A percentile compares a stretch with the other conserved stretches of the same genome.
These are phyloP conservation scores for Russula foetens DNA, from an alignment of 768 basidiomycete species.

Conservation along the genomic window DNA sequence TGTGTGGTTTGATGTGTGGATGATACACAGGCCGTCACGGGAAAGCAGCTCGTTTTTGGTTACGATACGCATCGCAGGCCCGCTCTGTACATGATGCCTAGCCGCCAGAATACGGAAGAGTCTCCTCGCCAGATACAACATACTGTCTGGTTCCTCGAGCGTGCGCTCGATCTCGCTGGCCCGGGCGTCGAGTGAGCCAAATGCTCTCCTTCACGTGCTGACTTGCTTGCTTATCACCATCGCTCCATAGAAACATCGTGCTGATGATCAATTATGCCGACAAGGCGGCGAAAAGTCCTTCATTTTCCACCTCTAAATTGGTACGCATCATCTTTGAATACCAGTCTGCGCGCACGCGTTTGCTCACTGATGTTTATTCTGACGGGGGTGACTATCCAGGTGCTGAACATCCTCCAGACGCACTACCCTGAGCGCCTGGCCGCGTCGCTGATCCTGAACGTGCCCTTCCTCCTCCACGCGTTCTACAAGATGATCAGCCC, in stretches of 20 bases:
- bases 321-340: slow-evolving; percentile 24
- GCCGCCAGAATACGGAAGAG: slow-evolving; percentile 73
- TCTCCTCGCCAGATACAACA: slow-evolving; percentile 60
- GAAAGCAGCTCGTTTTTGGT: slow-evolving; percentile 74
- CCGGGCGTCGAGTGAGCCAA: slow-evolving; percentile 68
- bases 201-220: background rate
- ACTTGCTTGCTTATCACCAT: background rate
- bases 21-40: slow-evolving; percentile 56
- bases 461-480: slow-evolving; percentile 68
- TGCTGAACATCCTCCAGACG: slow-evolving; percentile 54
- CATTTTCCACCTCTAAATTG: slow-evolving; percentile 30
- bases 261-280: slow-evolving; percentile 76
- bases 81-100: slow-evolving; percentile 57
- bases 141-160: slow-evolving; percentile 71
- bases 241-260: slow-evolving; percentile 43
- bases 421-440: slow-evolving; percentile 88
- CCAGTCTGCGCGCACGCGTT: background rate
- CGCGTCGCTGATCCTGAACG: slow-evolving; percentile 59
- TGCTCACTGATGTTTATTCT: background rate
- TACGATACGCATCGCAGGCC: slow-evolving; percentile 62
- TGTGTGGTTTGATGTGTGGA: too few species aligned
- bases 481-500: slow-evolving; percentile 76
- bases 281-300: slow-evolving; percentile 52
- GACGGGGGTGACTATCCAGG: slow-evolving; percentile 14
- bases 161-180: slow-evolving; percentile 66